Conservation (phyloP, 345 rosid species). For the Aegle marmelos region DNA sequence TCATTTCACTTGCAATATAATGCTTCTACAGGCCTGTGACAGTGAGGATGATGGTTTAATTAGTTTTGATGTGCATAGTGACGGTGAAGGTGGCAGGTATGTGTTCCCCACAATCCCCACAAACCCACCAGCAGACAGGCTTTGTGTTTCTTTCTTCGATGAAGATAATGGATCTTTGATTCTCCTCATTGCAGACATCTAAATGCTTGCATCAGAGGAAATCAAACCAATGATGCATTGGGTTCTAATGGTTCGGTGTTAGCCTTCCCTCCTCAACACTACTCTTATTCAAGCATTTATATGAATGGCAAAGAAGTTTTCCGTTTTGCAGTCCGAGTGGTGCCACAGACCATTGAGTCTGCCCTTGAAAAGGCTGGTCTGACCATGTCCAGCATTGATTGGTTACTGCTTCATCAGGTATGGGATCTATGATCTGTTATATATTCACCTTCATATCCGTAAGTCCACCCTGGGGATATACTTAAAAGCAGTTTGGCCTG, state of each 20-base stretch:
- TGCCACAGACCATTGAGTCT: constrained; percentile 78
- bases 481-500: background rate
- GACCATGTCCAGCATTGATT: constrained; percentile 60
- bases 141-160: constrained; percentile 8
- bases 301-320: constrained; percentile 96
- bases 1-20: background rate
- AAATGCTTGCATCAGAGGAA: constrained; percentile 46
- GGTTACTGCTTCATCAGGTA: constrained; percentile 98
- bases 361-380: constrained; percentile 84
- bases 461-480: background rate
- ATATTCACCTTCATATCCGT: background rate
- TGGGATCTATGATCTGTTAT: constrained; percentile 2
- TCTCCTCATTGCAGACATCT: constrained; percentile 56
- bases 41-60: constrained; percentile 75
- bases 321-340: constrained; percentile 79
- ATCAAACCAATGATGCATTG: constrained; percentile 35
- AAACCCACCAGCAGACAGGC: background rate
- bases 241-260: constrained; percentile 61
- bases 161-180: constrained; percentile 6
- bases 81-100: constrained; percentile 82
- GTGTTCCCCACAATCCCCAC: too few relatives aligned
- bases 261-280: constrained; percentile 57
- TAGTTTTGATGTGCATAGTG: constrained; percentile 81
- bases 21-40: constrained; percentile 72
- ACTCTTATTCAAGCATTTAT: constrained; percentile 65